Evolutionary conservation across 73 alveolate species (phyloP).

Genomic region (Loxodes magnus): DNA sequence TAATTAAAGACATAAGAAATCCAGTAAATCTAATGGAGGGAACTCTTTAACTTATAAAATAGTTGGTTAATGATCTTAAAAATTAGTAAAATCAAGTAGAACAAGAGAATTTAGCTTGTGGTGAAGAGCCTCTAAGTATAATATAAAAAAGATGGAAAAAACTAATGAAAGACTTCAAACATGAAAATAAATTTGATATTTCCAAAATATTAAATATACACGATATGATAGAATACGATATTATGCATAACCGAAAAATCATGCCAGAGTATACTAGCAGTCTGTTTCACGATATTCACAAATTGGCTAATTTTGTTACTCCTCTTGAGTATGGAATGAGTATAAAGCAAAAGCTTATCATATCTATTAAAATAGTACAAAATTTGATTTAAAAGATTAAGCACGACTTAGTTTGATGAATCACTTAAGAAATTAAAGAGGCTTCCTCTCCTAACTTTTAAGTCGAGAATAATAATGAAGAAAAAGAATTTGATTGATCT

Average conservation of each 20-base stretch:
- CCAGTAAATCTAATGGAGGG: too few relatives aligned
- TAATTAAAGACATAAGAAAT: too few relatives aligned
- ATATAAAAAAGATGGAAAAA: slow-evolving; percentile 81
- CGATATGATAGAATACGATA: slow-evolving; percentile 81
- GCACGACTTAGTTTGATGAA: slow-evolving; percentile 71
- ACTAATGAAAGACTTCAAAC: slow-evolving; percentile 62
- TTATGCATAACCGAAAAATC: slow-evolving; percentile 71
- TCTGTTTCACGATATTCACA: slow-evolving; percentile 40
- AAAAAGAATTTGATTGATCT: too few relatives aligned
- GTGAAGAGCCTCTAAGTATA: too few relatives aligned
- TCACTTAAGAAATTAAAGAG: slow-evolving; percentile 31
- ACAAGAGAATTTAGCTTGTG: too few relatives aligned
- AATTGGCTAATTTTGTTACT: slow-evolving; percentile 55
- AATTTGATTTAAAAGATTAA: slow-evolving; percentile 68
- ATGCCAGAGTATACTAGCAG: slow-evolving; percentile 40
- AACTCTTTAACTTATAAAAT: too few relatives aligned
- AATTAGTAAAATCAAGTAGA: too few relatives aligned
- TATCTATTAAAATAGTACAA: slow-evolving; percentile 51
- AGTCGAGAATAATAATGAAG: too few relatives aligned
- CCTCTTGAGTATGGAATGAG: slow-evolving; percentile 88
- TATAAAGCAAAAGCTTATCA: slow-evolving; percentile 47
- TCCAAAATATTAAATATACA: slow-evolving; percentile 85
- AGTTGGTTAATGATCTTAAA: too few relatives aligned
- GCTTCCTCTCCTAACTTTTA: too few relatives aligned
- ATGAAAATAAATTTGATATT: slow-evolving; percentile 54